phyloP scores from a whole-genome alignment of 768 basidiomycete genomes.

The Mycena polygramma region DNA sequence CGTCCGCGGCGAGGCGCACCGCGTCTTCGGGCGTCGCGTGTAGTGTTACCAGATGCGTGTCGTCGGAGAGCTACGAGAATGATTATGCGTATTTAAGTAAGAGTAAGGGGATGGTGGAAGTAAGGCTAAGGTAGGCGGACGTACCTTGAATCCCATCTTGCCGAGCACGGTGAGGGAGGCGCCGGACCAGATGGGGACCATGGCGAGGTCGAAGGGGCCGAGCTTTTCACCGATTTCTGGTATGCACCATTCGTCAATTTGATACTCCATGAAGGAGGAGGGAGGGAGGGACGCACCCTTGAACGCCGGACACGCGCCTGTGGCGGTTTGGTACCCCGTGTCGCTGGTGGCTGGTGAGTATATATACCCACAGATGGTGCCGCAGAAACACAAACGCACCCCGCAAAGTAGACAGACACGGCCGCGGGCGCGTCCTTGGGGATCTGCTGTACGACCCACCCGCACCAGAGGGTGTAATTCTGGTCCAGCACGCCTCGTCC shows the following conservation, averaged over 20 bases:
- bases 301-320: slow-evolving; percentile 53
- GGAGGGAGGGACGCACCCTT: slow-evolving; percentile 39
- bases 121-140: too few relatives aligned
- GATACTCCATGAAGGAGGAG: too few relatives aligned
- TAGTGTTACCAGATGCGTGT: slow-evolving; percentile 48
- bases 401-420: slow-evolving; percentile 28
- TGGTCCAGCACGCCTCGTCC: slow-evolving; percentile 52
- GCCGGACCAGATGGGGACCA: slow-evolving; percentile 61
- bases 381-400: slow-evolving; percentile 14
- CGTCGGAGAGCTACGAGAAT: slow-evolving; percentile 46
- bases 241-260: neutral
- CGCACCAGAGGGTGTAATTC: slow-evolving; percentile 52
- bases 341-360: slow-evolving; percentile 50
- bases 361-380: slow-evolving; percentile 8
- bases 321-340: slow-evolving; percentile 52
- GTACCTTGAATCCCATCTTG: slow-evolving; percentile 52
- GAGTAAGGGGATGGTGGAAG: too few relatives aligned
- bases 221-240: slow-evolving; percentile 54
- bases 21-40: slow-evolving; percentile 59
- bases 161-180: slow-evolving; percentile 54
- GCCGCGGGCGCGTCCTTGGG: neutral
- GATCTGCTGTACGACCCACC: slow-evolving; percentile 54
- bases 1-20: slow-evolving; percentile 51
- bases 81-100: too few relatives aligned
- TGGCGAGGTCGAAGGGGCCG: slow-evolving; percentile 56